phyloP scores from a whole-genome alignment of 352 stramenopile genomes.

The Phytophthora sp. region DNA sequence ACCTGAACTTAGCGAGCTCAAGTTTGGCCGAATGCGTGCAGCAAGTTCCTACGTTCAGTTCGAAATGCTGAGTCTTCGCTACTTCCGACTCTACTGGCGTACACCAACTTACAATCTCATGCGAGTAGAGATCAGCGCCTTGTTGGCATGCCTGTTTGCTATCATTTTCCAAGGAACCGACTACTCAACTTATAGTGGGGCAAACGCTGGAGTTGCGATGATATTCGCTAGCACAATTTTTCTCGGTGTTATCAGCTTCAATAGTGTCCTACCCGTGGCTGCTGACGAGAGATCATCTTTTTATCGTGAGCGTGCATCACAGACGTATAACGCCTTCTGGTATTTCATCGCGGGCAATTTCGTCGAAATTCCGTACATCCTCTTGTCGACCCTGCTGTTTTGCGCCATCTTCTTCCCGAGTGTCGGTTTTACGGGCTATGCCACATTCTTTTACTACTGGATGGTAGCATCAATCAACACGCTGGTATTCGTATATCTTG shows the following conservation, averaged over 20 bases:
- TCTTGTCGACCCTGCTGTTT: conserved; percentile 53
- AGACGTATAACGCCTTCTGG: conserved; percentile 81
- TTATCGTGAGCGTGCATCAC: conserved; percentile 55
- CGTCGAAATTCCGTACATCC: conserved; percentile 41
- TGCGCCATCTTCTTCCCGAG: conserved; percentile 60
- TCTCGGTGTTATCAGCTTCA: conserved; percentile 42
- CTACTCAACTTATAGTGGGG: conserved; percentile 37
- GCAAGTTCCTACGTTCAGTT: conserved; percentile 31
- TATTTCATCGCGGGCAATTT: conserved; percentile 71
- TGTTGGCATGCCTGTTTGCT: not conserved
- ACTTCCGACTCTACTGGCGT: not conserved
- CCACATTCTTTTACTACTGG: conserved; percentile 62
- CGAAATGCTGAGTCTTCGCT: conserved; percentile 38
- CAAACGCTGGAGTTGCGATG: conserved; percentile 66
- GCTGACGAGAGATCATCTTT: conserved; percentile 32
- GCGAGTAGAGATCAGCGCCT: not conserved
- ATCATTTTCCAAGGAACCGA: not conserved
- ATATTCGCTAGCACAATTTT: conserved; percentile 90
- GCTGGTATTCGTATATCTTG: conserved; percentile 57
- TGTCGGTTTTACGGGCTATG: conserved; percentile 51
- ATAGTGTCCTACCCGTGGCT: conserved; percentile 30
- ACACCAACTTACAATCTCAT: not conserved
- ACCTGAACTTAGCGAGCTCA: conserved; percentile 40
- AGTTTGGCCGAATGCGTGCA: conserved; percentile 48
- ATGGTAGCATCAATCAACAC: conserved; percentile 50